Evolutionary conservation across 2,329 filamentous ascomycete species (phyloP).

Genomic region (Penicillium sp.): DNA sequence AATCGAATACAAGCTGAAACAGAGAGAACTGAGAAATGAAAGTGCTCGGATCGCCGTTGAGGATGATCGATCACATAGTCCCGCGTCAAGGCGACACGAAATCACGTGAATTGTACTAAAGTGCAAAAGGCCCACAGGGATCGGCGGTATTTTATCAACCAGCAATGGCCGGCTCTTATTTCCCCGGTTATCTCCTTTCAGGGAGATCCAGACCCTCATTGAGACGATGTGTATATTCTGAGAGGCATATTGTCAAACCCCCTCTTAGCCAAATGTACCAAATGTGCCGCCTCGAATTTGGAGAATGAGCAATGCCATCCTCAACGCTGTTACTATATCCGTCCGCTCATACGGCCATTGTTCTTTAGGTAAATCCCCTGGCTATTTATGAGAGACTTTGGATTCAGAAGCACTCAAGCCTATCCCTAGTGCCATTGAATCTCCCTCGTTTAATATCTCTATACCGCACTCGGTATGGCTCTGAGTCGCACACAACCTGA

Average conservation of each 20-base stretch:
- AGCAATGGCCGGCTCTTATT: conserved; percentile 5
- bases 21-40: not conserved
- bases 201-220: not conserved
- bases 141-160: conserved; percentile 9
- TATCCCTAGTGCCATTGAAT: not conserved
- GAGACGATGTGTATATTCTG: not conserved
- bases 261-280: not conserved
- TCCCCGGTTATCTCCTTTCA: not conserved
- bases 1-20: not conserved
- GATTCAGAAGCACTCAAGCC: not conserved
- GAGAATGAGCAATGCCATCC: conserved; percentile 3
- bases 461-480: conserved; percentile 11
- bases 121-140: conserved; percentile 16
- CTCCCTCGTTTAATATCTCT: not conserved
- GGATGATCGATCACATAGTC: conserved; percentile 19
- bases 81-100: conserved; percentile 24
- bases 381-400: not conserved
- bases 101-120: conserved; percentile 20
- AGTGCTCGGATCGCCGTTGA: conserved; percentile 15
- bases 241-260: not conserved
- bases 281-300: not conserved
- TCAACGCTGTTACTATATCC: not conserved
- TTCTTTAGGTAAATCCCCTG: not conserved
- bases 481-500: conserved; percentile 13
- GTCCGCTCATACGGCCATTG: not conserved